These are phyloP conservation scores for Paraconiothyrium brasiliense DNA, from an alignment of 2,329 filamentous ascomycete genomes.

Conservation along the genomic window DNA sequence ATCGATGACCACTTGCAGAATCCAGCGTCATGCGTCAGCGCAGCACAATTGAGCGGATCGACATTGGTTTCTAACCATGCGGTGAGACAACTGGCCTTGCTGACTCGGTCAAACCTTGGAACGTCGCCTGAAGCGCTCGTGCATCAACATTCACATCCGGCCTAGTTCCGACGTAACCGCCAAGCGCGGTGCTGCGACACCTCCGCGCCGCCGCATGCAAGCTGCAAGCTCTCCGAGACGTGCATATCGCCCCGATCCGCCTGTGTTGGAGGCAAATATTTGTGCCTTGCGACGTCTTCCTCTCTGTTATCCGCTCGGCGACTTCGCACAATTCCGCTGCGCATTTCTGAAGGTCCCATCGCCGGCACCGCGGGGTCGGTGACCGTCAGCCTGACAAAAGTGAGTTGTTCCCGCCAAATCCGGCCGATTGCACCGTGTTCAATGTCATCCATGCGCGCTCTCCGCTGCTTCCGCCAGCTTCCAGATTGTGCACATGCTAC, in stretches of 20 bases:
- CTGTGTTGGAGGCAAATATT: conserved; percentile 9
- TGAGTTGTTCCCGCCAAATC: conserved; percentile 35
- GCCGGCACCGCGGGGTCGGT: conserved; percentile 17
- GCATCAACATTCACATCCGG: conserved; percentile 6
- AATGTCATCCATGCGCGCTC: conserved; percentile 29
- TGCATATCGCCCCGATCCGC: conserved; percentile 9
- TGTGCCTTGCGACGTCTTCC: background rate
- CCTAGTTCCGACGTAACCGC: conserved; percentile 13
- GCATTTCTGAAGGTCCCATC: background rate
- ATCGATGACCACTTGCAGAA: background rate
- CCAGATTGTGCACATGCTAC: conserved; percentile 15
- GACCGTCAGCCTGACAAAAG: conserved; percentile 19
- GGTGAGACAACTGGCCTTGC: background rate
- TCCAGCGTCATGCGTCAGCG: background rate
- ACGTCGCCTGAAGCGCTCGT: conserved; percentile 3
- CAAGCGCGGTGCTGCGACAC: conserved; percentile 8
- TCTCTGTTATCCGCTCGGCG: conserved; percentile 2
- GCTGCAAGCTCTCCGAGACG: conserved; percentile 12
- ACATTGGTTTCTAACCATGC: background rate
- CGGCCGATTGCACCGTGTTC: conserved; percentile 25
- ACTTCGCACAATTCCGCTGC: conserved; percentile 5
- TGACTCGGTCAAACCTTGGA: background rate
- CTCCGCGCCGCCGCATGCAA: conserved; percentile 3
- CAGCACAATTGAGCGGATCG: background rate
- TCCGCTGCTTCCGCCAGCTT: conserved; percentile 32